Evolutionary conservation across 169 alveolate species (phyloP), one percentile per base, ranked within the genome.

Genomic region (Plasmodium reichenowi): DNA sequence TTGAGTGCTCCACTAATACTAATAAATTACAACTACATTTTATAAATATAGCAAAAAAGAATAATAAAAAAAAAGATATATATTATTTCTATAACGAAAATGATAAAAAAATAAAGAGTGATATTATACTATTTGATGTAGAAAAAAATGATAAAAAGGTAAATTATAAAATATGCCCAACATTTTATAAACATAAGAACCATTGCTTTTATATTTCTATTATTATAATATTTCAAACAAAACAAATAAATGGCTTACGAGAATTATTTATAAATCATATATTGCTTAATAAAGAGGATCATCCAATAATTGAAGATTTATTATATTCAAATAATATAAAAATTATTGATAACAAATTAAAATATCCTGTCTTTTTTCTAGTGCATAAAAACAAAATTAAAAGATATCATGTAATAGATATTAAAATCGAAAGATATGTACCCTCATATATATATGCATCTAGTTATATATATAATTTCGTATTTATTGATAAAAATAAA

Each of bases 381-480:
- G 26, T 20, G 15, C 15, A 76, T 22, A 47, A 76, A 74, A 47
- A 64, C 8, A 64, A 76, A 22, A 17, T 58, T 66, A 66, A 66
- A 32, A 66, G 47, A n/a, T 66, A 63, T 22, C 66, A 76, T 67
- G 70, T 45, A 76, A 62, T 76, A 63, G 66, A 54, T 54, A 43
- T 52, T 47, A 76, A 64, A 20, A 75, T 76, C 10, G 64, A 50
- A 26, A 15, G 24, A 29, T 24, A 76, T 38, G 43, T 15, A 10
- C 54, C 74, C 22, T 45, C 63, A 43, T 76, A 76, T 52, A n/a
- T 76, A 52, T 76, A 64, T 67, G 60, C 76, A 26, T 76, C 89
- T 22, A 48, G 70, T 26, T 45, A 43, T 60, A 9, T 70, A 20
- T 76, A 54, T 60, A 62, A 64, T 67, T 76, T 76, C 45, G 73